Conservation (phyloP, 495 filamentous ascomycete species). For the Aspergillus diversus region DNA sequence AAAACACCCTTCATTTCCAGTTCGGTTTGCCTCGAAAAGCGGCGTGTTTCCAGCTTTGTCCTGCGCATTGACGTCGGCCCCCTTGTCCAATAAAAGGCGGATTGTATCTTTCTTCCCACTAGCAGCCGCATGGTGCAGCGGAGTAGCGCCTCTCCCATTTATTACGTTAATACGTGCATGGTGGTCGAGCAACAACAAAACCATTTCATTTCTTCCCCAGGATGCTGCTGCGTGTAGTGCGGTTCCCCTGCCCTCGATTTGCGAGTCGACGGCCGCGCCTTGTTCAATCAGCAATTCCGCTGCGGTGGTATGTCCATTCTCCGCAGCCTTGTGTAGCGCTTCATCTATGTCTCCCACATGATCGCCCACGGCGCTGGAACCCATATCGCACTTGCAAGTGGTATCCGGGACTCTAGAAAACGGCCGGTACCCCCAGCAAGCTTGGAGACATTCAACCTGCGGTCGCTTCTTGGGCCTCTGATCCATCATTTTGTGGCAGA, state of each 20-base stretch:
- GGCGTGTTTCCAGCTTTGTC: not conserved
- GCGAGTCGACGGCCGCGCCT: not conserved
- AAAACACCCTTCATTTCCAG: not conserved
- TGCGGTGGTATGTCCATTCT: not conserved
- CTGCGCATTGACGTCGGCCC: not conserved
- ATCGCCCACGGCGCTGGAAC: not conserved
- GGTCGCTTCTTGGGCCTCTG: not conserved
- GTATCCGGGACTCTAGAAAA: not conserved
- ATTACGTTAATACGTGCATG: not conserved
- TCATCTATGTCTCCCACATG: not conserved
- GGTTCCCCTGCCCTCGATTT: not conserved
- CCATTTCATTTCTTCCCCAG: not conserved
- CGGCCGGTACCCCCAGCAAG: not conserved
- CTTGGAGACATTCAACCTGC: not conserved
- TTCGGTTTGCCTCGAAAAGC: not conserved
- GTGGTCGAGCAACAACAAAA: not conserved
- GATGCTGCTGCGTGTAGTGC: slow-evolving; percentile 4
- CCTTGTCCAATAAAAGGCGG: not conserved
- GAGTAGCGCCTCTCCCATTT: not conserved
- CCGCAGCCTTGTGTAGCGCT: not conserved
- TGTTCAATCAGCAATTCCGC: not conserved
- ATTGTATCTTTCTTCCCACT: not conserved
- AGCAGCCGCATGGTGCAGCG: not conserved
- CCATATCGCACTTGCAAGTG: not conserved
- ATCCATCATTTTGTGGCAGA: not conserved